Base-by-base conservation (phyloP, 192 early-diverging fungal species). In the Coemansia erecta region DNA sequence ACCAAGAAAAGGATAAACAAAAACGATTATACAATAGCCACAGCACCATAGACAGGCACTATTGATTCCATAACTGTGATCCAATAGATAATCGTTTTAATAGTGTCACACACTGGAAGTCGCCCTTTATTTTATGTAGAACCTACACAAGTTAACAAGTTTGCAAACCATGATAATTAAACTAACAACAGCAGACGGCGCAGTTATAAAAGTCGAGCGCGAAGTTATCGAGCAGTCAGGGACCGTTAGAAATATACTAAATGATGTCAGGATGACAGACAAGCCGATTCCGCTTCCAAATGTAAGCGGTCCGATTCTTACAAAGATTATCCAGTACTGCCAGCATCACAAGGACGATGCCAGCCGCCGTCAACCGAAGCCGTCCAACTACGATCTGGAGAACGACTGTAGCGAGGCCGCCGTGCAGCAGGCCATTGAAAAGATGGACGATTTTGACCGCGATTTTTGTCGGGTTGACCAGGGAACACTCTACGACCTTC, bases 401-500 rank as follows among this genome's bases (percentile, higher is more conserved):
- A 70, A 52, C 43, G 64, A 74, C 12, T 60, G 64, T 48, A 66
- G 80, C 18, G 72, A 84, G 55, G 79, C 81, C 19, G 74, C 68
- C n/a, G 74, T 66, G 43, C 77, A 85, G 70, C 81, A 74, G 22
- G 70, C 85, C 1, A 81, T 87, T 7, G 88, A 85, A 56, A 85
- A 90, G 55, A 92, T 95, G 78, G 90, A 87, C 40, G 93, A 94
- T 39, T 92, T 90, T 86, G 94, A 96, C 72, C 80, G 83, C 39
- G 90, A 97, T 53, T 97, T 94, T 51, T 94, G 89, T 37, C 88
- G 87, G 19, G 86, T 97, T 7, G 94, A 97, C 73, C 94, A 97
- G 76, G 94, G 91, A 21, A 95, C 94, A 1, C 68, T 97, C 46
- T 95, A 89, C 73, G 94, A 97, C 58, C 78, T 97, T 37, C 92